Evolutionary conservation across 768 basidiomycete species (phyloP), one percentile per base, ranked within the genome.

Genomic region (Mycena epipterygia): DNA sequence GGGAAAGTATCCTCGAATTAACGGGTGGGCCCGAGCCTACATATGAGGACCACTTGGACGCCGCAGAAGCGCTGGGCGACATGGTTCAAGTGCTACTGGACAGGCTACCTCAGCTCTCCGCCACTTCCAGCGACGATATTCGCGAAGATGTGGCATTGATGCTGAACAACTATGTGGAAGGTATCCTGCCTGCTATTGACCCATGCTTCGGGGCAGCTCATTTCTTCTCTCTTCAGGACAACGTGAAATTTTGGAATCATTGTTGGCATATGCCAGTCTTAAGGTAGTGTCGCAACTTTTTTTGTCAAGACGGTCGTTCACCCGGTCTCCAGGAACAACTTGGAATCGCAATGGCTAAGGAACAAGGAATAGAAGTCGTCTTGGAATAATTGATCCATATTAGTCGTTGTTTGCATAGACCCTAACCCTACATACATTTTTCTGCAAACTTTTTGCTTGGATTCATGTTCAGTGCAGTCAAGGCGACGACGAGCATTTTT

Each of bases 31-130:
- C 70, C 25, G 82, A 74, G 64, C 75, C 76, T 27, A 82, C 73
- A 37, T 89, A 88, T 76, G 90, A 95, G 74, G 86, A 90, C 70
- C 84, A 93, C 71, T 79, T 96, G 44, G 91, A 94, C 46, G 90
- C 91, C 0, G 86, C 93, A 12, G 88, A 86, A 8, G 81, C 86
- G 73, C 77, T 98, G 67, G 84, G 83, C 27, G 89, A 91, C 23
- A 96, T 97, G 94, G 81, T 90, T 5, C 79, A 86, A 63, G 75
- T 78, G 23, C 77, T 91, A 57, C 73, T 89, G 27, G 82, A 85
- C 19, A 84, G 84, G 3, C 82, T 94, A 19, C 90, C 91, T 19
- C 74, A 74, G 30, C 64, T 79, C 39, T 65, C 75, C 21, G 71
- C 79, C 14, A 62, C 71, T 49, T 29, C 55, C 7, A 67, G 55